Evolutionary conservation across 2,329 filamentous ascomycete species (phyloP).

Genomic region (Botrytis fabae): DNA sequence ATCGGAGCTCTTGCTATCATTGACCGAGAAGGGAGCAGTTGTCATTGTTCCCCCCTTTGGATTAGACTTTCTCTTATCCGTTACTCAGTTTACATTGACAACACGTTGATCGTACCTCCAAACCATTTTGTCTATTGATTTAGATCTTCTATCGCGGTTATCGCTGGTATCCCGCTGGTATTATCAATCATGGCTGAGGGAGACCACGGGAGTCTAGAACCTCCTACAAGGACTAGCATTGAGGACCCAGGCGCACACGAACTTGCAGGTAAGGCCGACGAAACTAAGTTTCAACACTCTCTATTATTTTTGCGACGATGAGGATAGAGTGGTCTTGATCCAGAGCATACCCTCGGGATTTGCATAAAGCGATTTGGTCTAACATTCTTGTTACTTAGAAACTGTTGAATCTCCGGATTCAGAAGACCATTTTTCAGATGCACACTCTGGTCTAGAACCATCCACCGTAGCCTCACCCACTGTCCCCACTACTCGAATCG

Average conservation of each 20-base stretch:
- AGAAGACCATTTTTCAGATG: slow-evolving; percentile 70
- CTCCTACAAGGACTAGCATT: slow-evolving; percentile 46
- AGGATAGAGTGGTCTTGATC: neutral
- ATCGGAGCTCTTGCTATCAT: slow-evolving; percentile 13
- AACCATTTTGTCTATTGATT: neutral
- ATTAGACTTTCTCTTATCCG: slow-evolving; percentile 6
- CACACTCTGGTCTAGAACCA: slow-evolving; percentile 53
- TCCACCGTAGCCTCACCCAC: slow-evolving; percentile 47
- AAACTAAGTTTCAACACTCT: neutral
- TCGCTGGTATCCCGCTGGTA: slow-evolving; percentile 5
- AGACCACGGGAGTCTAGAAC: slow-evolving; percentile 44
- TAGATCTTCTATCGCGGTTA: slow-evolving; percentile 5
- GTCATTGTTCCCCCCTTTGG: slow-evolving; percentile 10
- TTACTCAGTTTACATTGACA: slow-evolving; percentile 6
- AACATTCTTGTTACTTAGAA: slow-evolving; percentile 24
- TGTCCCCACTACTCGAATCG: slow-evolving; percentile 59
- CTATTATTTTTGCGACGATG: neutral
- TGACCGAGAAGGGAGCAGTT: slow-evolving; percentile 16
- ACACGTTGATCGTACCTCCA: neutral
- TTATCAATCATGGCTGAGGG: slow-evolving; percentile 35
- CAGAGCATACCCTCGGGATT: neutral
- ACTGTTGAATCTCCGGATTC: slow-evolving; percentile 56
- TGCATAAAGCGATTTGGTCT: neutral
- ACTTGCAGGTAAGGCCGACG: slow-evolving; percentile 48
- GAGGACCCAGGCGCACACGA: slow-evolving; percentile 62